These are phyloP conservation scores for Acacia melanoxylon DNA, from an alignment of 306 rosid genomes.

Conservation along the genomic window DNA sequence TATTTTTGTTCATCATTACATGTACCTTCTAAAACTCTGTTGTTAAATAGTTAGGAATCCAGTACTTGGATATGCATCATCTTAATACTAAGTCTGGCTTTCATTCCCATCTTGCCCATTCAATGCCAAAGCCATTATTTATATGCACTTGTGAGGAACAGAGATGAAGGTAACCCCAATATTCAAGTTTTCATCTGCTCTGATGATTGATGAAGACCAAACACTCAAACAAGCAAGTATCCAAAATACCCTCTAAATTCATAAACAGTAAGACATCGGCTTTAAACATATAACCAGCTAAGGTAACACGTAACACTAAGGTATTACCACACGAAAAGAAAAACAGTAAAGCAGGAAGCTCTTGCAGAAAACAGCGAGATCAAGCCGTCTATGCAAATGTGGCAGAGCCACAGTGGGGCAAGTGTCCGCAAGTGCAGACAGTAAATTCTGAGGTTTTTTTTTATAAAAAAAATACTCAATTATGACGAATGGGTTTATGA, in stretches of 20 bases:
- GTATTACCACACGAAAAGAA: neutral
- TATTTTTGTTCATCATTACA: constrained; percentile 66
- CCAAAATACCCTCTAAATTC: neutral
- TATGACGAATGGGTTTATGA: too few species aligned
- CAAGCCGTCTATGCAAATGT: too few species aligned
- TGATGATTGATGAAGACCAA: neutral
- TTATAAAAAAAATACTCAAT: too few species aligned
- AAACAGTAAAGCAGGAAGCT: neutral
- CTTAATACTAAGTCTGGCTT: neutral
- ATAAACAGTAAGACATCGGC: neutral
- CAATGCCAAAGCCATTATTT: neutral
- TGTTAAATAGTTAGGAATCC: constrained; percentile 48
- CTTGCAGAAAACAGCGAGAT: too few species aligned
- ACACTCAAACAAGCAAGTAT: neutral
- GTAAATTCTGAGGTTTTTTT: too few species aligned
- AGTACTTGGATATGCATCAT: constrained; percentile 33
- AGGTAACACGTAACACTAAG: neutral
- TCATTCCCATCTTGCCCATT: neutral
- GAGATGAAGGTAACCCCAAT: neutral
- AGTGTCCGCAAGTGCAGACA: too few species aligned
- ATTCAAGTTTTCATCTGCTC: neutral
- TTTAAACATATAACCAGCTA: neutral
- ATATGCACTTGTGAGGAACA: neutral
- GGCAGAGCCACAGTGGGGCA: too few species aligned
- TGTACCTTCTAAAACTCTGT: constrained; percentile 45